Evolutionary conservation across 2,329 filamentous ascomycete species (phyloP).

Genomic region (Didymosphaeria variabile): DNA sequence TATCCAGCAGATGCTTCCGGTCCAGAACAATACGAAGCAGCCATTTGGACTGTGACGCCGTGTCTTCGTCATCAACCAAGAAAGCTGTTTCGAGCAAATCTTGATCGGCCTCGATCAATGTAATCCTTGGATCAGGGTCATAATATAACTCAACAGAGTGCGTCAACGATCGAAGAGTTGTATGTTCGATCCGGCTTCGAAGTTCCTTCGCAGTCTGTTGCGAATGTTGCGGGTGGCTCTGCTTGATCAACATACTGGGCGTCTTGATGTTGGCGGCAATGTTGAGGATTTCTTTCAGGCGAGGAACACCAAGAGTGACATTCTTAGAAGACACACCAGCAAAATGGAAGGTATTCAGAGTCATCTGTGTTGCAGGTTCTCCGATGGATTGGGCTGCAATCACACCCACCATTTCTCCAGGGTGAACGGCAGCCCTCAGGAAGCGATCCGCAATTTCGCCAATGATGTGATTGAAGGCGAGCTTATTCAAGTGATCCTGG

Average conservation of each 20-base stretch:
- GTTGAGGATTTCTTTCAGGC: conserved; percentile 99
- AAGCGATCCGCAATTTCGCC: conserved; percentile 92
- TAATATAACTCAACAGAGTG: conserved; percentile 97
- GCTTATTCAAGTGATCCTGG: conserved; percentile 83
- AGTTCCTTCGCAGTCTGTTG: conserved; percentile 86
- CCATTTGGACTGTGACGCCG: conserved; percentile 84
- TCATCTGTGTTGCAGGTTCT: conserved; percentile 99
- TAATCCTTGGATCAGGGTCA: conserved; percentile 86
- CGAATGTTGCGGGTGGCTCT: conserved; percentile 67
- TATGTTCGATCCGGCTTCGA: conserved; percentile 92
- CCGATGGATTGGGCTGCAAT: conserved; percentile 97
- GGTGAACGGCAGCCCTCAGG: conserved; percentile 83
- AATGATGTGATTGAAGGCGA: conserved; percentile 91
- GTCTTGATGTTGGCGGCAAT: conserved; percentile 98
- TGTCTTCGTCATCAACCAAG: conserved; percentile 77
- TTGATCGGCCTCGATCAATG: conserved; percentile 84
- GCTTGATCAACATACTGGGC: conserved; percentile 92
- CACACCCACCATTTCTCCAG: conserved; percentile 98
- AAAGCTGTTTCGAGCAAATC: conserved; percentile 94
- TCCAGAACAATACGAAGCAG: conserved; percentile 91
- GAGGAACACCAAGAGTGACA: conserved; percentile 97
- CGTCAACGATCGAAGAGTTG: conserved; percentile 89
- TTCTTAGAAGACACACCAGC: conserved; percentile 99
- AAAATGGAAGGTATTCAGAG: conserved; percentile 99
- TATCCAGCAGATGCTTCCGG: conserved; percentile 93